Conservation (phyloP, 345 rosid genomes). For the Citrus cavaleriei region DNA sequence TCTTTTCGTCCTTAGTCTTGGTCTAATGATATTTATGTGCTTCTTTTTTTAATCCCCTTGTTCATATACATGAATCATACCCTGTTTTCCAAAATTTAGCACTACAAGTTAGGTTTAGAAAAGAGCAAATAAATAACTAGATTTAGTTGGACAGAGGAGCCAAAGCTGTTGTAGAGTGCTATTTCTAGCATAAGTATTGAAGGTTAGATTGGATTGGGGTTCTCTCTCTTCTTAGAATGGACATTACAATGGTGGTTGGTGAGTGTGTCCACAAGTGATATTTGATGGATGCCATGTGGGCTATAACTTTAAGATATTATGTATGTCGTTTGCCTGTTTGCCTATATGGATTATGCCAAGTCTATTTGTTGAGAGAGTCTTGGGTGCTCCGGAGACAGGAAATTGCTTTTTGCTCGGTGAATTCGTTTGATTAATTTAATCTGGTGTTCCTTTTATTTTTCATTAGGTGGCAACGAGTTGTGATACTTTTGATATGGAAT, state of each 20-base stretch:
- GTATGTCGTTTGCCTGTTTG: neutral
- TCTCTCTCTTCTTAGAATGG: neutral
- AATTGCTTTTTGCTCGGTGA: neutral
- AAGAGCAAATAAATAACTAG: neutral
- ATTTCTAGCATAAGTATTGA: neutral
- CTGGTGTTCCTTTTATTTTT: neutral
- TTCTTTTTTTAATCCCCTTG: neutral
- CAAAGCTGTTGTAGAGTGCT: neutral
- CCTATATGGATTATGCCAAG: neutral
- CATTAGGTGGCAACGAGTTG: neutral
- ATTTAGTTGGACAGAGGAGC: neutral
- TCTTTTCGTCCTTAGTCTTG: neutral
- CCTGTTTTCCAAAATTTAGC: neutral
- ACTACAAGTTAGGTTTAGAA: neutral
- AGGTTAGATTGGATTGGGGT: neutral
- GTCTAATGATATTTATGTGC: neutral
- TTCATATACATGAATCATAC: neutral
- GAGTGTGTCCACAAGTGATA: neutral
- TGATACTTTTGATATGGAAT: neutral
- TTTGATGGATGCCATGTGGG: neutral
- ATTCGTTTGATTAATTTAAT: neutral
- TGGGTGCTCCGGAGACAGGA: neutral
- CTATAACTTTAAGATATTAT: neutral
- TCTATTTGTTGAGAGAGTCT: neutral
- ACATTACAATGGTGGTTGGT: neutral